These are phyloP conservation scores for Mortierella sp. DNA, from an alignment of 371 early-diverging fungal genomes.

Conservation along the genomic window DNA sequence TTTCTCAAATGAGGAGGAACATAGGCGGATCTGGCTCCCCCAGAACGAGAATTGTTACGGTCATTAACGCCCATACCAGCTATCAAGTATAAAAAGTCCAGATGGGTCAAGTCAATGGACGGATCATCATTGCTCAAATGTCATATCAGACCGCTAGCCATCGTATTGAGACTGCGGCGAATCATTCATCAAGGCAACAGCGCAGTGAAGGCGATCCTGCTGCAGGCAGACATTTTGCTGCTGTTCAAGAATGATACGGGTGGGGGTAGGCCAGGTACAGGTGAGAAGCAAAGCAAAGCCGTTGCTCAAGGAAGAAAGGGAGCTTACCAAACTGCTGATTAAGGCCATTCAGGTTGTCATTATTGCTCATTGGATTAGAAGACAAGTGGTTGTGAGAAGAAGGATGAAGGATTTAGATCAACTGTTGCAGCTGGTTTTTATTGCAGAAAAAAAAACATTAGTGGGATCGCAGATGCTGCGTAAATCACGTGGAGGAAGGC, in stretches of 20 bases:
- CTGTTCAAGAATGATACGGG: too few relatives aligned
- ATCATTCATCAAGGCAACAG: conserved; percentile 5
- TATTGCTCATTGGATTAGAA: conserved; percentile 61
- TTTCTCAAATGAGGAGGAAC: conserved; percentile 69
- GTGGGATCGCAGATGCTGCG: too few relatives aligned
- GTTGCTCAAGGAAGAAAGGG: neutral
- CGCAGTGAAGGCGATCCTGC: too few relatives aligned
- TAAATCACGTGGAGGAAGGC: too few relatives aligned
- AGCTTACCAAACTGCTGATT: conserved; percentile 73
- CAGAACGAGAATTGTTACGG: conserved; percentile 31
- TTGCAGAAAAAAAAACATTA: too few relatives aligned
- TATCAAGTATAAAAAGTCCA: conserved; percentile 36
- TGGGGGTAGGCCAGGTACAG: neutral
- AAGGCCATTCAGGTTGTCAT: conserved; percentile 68
- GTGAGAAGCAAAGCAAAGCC: neutral
- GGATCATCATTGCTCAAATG: conserved; percentile 7
- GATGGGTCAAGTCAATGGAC: neutral
- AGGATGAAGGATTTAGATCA: conserved; percentile 4
- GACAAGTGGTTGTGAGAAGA: conserved; percentile 31
- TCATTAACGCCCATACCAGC: conserved; percentile 78
- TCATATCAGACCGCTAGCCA: too few relatives aligned
- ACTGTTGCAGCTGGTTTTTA: too few relatives aligned
- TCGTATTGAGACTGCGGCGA: neutral
- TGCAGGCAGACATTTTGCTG: too few relatives aligned
- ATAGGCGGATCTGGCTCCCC: conserved; percentile 54